Conservation (phyloP, 139 green algal species). For the Picocystis salinarum region DNA sequence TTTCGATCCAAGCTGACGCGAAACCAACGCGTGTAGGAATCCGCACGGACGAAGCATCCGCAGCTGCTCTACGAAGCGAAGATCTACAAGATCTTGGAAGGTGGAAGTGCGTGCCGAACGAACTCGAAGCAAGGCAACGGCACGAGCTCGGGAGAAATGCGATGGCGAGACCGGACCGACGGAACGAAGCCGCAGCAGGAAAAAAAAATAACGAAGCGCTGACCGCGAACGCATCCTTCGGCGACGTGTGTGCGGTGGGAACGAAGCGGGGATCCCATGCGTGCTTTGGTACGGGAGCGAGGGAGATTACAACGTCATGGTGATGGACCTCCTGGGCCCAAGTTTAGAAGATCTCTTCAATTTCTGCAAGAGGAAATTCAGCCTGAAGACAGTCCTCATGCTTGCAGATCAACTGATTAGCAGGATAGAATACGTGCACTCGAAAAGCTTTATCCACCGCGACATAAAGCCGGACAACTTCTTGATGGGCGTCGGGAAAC, state of each 20-base stretch:
- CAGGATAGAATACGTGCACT: slow-evolving; percentile 93
- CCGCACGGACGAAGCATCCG: slow-evolving; percentile 65
- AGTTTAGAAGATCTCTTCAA: slow-evolving; percentile 98
- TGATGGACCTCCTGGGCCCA: slow-evolving; percentile 92
- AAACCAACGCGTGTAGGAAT: slow-evolving; percentile 72
- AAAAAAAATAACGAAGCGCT: no score
- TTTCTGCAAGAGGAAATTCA: slow-evolving; percentile 96
- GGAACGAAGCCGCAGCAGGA: no score
- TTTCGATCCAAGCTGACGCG: no score
- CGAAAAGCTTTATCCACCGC: slow-evolving; percentile 93
- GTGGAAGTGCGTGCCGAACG: slow-evolving; percentile 52
- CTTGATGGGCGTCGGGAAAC: slow-evolving; percentile 91
- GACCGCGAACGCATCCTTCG: not conserved
- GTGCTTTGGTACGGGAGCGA: slow-evolving; percentile 96
- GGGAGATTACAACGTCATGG: slow-evolving; percentile 99
- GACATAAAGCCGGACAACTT: slow-evolving; percentile 99
- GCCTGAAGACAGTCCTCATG: slow-evolving; percentile 96
- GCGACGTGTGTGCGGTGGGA: not conserved
- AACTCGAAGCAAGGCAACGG: no score
- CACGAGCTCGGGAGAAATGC: no score
- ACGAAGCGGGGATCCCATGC: slow-evolving; percentile 89
- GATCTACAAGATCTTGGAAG: slow-evolving; percentile 86
- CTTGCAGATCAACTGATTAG: slow-evolving; percentile 93
- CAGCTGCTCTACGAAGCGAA: slow-evolving; percentile 90
- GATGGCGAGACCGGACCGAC: no score